Percentiles rank a stretch among this genome's conserved stretches.
phyloP scores from a whole-genome alignment of 257 asterid species.

The Capsicum baccatum region DNA sequence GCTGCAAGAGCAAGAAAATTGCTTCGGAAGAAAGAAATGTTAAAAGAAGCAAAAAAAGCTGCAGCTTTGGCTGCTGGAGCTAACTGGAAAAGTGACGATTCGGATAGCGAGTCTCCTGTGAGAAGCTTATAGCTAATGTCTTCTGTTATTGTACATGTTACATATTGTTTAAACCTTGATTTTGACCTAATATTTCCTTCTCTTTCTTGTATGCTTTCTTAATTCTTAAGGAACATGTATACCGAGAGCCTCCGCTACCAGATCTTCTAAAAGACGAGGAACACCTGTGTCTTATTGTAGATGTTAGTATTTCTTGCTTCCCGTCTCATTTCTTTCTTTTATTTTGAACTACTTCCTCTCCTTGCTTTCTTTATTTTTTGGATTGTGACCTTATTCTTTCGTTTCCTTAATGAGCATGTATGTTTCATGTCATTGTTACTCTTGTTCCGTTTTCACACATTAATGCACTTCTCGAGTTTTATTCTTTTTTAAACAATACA shows the following conservation, averaged over 20 bases:
- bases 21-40: conserved; percentile 62
- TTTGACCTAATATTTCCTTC: conserved; percentile 27
- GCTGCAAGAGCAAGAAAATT: conserved; percentile 76
- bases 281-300: conserved; percentile 65
- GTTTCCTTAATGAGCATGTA: background rate
- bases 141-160: background rate
- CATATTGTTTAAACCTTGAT: background rate
- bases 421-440: background rate
- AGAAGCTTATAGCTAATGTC: conserved; percentile 37
- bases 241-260: conserved; percentile 73
- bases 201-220: conserved; percentile 15
- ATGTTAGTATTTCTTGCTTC: conserved; percentile 51
- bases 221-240: conserved; percentile 44
- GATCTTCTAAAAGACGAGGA: conserved; percentile 69
- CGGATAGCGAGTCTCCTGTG: conserved; percentile 76
- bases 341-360: conserved; percentile 2
- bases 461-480: conserved; percentile 7
- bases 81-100: conserved; percentile 82
- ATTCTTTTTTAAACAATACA: background rate
- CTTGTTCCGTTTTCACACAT: conserved; percentile 1
- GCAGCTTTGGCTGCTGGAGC: conserved; percentile 85
- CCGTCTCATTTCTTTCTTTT: conserved; percentile 15
- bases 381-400: background rate
- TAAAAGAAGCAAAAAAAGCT: conserved; percentile 66
- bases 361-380: background rate